Evolutionary conservation across 2,329 filamentous ascomycete genomes (phyloP), one percentile per base, ranked within the genome.

Genomic region (Pseudopyricularia cyperi): DNA sequence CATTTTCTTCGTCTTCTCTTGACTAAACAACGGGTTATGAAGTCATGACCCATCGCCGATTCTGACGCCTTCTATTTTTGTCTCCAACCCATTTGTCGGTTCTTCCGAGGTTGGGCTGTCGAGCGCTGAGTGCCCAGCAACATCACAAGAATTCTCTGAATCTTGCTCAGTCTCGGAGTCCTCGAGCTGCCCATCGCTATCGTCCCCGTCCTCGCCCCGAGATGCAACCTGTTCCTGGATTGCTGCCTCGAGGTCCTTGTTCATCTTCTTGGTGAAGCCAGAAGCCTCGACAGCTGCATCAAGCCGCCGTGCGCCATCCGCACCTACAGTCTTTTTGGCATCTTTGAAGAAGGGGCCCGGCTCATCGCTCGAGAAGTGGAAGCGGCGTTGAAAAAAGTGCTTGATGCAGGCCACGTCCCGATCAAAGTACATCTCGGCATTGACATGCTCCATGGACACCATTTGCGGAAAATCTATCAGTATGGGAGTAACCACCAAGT

Each of bases 381-480:
- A 98, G 30, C 89, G 81, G 22, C 90, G 77, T 62, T 87, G 77
- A 63, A 98, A 98, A 66, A 95, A 98, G 32, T 87, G 82, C 70
- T 96, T 97, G 61, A 98, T 85, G 67, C 94, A 98, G 56, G 87
- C 82, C 14, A 98, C 90, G 61, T 98, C 93, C 57, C 93, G 83
- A 64, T 97, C 87, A 66, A 98, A 98, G 68, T 98, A 97, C 79
- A 90, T 94, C 63, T 95, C 86, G 17, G 93, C 94, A 62, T 98
- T 96, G 34, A 75, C 69, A 63, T 98, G 93, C 59, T 95, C 89
- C 65, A 95, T 89, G 1, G 91, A 97, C 2, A 98, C 82, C 85
- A 96, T 97, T 65, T 98, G 93, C 0, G 93, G 93, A 63, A 98
- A 98, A 70, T 98, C 94, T 61, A 98, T 98, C 46, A 98, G 71